These are phyloP conservation scores for Rosa persica DNA, from an alignment of 306 rosid genomes.

Conservation along the genomic window DNA sequence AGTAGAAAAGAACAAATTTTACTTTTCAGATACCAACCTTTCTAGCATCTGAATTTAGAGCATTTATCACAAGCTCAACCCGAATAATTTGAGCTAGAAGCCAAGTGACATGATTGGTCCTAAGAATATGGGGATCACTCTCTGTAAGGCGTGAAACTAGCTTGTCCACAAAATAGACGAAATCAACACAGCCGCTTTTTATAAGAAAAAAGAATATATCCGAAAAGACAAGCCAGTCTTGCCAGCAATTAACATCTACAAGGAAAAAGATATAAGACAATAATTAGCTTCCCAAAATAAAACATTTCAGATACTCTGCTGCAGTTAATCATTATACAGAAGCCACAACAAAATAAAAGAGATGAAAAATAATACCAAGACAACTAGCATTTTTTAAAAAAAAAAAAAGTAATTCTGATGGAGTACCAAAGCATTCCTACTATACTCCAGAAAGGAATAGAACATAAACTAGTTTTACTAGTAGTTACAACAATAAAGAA, in stretches of 20 bases:
- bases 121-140: constrained; percentile 75
- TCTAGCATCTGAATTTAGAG: constrained; percentile 87
- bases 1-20: constrained; percentile 13
- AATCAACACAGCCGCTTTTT: constrained; percentile 93
- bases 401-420: not conserved
- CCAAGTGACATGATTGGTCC: constrained; percentile 97
- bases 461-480: not conserved
- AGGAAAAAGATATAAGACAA: constrained; percentile 33
- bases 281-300: constrained; percentile 30
- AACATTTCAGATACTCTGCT: constrained; percentile 15
- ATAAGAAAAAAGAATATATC: constrained; percentile 86
- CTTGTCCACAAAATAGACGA: constrained; percentile 95
- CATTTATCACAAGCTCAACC: constrained; percentile 86
- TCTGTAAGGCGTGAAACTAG: constrained; percentile 78
- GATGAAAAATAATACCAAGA: constrained; percentile 2
- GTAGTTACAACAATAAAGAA: constrained; percentile 6
- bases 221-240: constrained; percentile 95
- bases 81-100: constrained; percentile 89
- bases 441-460: not conserved
- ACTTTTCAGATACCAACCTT: constrained; percentile 63
- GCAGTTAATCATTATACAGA: constrained; percentile 9
- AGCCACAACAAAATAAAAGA: constrained; percentile 17
- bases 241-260: constrained; percentile 99
- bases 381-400: not conserved
- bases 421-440: not conserved